These are phyloP conservation scores for Geotrichum carabidarum DNA, from an alignment of 1,139 yeast genomes.

Conservation along the genomic window DNA sequence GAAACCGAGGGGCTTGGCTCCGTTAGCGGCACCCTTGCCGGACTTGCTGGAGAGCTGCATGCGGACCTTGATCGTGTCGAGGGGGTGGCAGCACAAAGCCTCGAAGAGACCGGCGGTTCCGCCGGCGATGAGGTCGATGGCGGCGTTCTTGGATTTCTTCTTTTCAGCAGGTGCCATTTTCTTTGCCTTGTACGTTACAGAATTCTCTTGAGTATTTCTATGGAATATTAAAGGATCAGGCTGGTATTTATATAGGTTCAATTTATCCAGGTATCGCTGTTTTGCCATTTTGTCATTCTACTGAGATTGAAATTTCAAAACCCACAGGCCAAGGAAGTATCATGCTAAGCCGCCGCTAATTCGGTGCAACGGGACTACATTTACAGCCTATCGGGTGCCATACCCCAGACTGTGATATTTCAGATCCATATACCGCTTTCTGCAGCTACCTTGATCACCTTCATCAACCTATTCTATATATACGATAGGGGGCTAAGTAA, in stretches of 20 bases:
- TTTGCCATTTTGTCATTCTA: too few relatives aligned
- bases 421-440: not conserved
- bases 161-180: constrained; percentile 25
- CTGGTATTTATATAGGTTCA: not conserved
- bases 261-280: not conserved
- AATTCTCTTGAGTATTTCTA: too few relatives aligned
- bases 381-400: not conserved
- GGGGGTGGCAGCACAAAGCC: constrained; percentile 93
- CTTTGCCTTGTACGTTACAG: constrained; percentile 15
- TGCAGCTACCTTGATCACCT: too few relatives aligned
- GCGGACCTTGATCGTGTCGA: constrained; percentile 81
- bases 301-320: too few relatives aligned
- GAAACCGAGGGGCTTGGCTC: constrained; percentile 77
- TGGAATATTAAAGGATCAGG: too few relatives aligned
- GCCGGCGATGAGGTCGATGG: constrained; percentile 84
- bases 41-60: constrained; percentile 69
- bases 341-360: not conserved
- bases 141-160: constrained; percentile 42
- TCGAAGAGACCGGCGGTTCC: constrained; percentile 97
- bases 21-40: constrained; percentile 29
- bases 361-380: not conserved
- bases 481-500: too few relatives aligned
- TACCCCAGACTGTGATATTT: not conserved
- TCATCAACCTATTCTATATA: too few relatives aligned
- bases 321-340: too few relatives aligned